Evolutionary conservation across 2,329 filamentous ascomycete genomes (phyloP), one percentile per base, ranked within the genome.

Genomic region (Coleophoma crateriformis): DNA sequence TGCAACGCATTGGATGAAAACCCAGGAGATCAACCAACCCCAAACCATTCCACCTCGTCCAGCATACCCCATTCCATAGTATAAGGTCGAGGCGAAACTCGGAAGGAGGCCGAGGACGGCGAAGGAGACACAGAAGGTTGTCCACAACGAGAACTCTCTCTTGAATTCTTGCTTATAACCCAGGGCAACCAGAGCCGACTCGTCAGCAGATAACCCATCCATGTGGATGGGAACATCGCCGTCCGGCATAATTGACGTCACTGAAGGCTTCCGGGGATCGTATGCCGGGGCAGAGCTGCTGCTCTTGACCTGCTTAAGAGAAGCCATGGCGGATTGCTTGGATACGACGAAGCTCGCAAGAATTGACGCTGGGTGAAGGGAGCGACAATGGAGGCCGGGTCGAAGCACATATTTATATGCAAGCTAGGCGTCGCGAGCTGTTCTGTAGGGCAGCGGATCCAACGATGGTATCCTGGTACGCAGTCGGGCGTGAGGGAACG

Each of bases 21-120:
- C 57, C 77, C 88, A 86, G 45, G 84, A 84, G 42, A 89, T 72
- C 27, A 88, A 68, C 85, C 86, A 90, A 5, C 85, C 86, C 85
- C 85, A 89, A 2, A 82, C 83, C 82, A 88, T 87, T 20, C 82
- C 82, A 51, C 72, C 76, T 0, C 75, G 79, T 4, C 78, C 74
- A 19, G 75, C 74, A 62, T 79, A 79, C 35, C 77, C 76, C 73
- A 82, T 80, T 56, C 85, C 85, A 74, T 88, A 89, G 61, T 77
- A 84, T 55, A 90, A 67, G 0, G 85, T 89, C 54, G 78, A 83
- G 1, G 85, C 85, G 59, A 89, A 87, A 53, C 81, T 86, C 0
- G 85, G 86, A 45, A 89, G 66, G 43, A 89, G 65, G 1, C 86
- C 86, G 49, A 89, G 70, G 11, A 89, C 84, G 7, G 86, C 84